phyloP scores from a whole-genome alignment of 345 rosid species.

The Nephelium lappaceum region DNA sequence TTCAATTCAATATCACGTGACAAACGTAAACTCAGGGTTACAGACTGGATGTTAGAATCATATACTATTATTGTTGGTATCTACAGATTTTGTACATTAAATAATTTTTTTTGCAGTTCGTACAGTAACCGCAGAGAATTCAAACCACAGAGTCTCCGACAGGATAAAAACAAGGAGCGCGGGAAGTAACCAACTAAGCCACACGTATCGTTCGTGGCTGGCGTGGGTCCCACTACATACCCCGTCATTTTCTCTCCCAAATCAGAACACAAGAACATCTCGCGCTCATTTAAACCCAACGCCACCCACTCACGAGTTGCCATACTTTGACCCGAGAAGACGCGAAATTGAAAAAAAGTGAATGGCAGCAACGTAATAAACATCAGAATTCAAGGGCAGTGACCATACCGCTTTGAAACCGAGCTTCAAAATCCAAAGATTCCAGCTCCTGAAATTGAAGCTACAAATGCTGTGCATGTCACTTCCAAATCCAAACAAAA shows the following conservation, averaged over 20 bases:
- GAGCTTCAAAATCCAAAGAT: constrained; percentile 36
- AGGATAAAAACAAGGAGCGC: background rate
- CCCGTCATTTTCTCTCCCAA: background rate
- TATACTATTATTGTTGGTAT: no score
- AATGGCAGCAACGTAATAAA: constrained; percentile 31
- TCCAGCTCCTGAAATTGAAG: constrained; percentile 34
- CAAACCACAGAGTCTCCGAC: background rate
- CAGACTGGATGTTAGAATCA: no score
- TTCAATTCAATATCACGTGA: no score
- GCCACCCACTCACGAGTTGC: background rate
- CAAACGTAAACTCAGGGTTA: no score
- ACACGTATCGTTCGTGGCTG: no score
- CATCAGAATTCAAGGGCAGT: background rate
- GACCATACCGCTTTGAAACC: background rate
- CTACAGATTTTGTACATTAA: no score
- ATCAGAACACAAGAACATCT: background rate
- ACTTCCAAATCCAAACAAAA: constrained; percentile 31
- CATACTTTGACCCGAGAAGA: background rate
- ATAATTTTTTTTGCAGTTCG: background rate
- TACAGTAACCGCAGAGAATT: constrained; percentile 10
- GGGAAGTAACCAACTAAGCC: constrained; percentile 8
- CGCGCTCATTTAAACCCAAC: background rate
- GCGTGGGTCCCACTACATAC: no score
- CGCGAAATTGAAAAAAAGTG: background rate
- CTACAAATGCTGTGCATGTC: constrained; percentile 20